Percentiles rank a stretch among this genome's conserved stretches.
phyloP scores from a whole-genome alignment of 106 monocot species.

The Ottelia alismoides region DNA sequence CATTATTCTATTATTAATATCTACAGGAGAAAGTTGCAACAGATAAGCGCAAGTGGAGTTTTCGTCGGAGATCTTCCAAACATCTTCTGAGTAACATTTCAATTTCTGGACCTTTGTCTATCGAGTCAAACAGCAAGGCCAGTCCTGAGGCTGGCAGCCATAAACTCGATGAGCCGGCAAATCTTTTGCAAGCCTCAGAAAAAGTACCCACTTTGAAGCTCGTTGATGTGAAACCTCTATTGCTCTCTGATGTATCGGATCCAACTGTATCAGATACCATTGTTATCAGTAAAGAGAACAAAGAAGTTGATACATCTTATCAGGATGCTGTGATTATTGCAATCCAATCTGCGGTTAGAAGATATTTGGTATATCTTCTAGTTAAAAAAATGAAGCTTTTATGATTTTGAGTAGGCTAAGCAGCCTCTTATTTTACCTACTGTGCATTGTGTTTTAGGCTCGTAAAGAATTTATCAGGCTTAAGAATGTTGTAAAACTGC shows the following conservation, averaged over 20 bases:
- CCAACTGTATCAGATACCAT: constrained; percentile 2
- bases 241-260: constrained; percentile 3
- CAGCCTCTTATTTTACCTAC: not conserved
- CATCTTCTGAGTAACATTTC: constrained; percentile 54
- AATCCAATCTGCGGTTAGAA: constrained; percentile 69
- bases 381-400: not conserved
- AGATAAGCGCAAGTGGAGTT: constrained; percentile 81
- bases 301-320: constrained; percentile 4
- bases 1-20: no score
- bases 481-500: constrained; percentile 66
- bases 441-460: constrained; percentile 28
- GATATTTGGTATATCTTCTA: constrained; percentile 45
- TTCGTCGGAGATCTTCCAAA: constrained; percentile 58
- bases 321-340: constrained; percentile 34
- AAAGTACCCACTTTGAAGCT: constrained; percentile 32
- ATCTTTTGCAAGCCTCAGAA: constrained; percentile 27
- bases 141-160: constrained; percentile 18
- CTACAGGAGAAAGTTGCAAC: no score
- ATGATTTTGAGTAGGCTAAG: not conserved
- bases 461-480: constrained; percentile 36
- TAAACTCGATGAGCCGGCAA: constrained; percentile 19
- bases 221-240: constrained; percentile 7
- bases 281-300: not conserved
- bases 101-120: constrained; percentile 32
- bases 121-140: constrained; percentile 28